Evolutionary conservation across 257 asterid species (phyloP).

Genomic region (Penstemon barbatus): DNA sequence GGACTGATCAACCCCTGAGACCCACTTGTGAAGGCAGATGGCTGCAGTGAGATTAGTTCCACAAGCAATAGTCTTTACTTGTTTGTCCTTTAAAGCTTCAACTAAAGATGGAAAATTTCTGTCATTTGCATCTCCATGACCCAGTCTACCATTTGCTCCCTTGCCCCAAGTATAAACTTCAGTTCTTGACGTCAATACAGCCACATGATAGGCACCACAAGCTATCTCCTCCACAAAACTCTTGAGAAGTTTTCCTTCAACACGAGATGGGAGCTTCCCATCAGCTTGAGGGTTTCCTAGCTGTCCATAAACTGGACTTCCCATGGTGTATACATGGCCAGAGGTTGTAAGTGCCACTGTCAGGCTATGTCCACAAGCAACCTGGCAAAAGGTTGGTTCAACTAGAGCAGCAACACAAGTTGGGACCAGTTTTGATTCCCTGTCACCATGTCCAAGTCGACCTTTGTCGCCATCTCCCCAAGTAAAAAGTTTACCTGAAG

Average conservation of each 20-base stretch:
- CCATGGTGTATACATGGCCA: constrained; percentile 88
- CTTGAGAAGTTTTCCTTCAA: constrained; percentile 75
- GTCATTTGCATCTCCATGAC: constrained; percentile 87
- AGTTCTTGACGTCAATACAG: constrained; percentile 79
- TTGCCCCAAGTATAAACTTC: constrained; percentile 98
- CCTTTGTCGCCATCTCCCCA: constrained; percentile 98
- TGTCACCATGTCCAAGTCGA: constrained; percentile 86
- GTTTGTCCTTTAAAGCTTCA: constrained; percentile 89
- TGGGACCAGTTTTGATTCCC: constrained; percentile 82
- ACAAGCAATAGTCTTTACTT: constrained; percentile 87
- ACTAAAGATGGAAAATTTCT: constrained; percentile 71
- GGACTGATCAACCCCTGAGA: constrained; percentile 87
- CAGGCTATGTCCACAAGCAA: constrained; percentile 92
- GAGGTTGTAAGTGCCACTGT: constrained; percentile 90
- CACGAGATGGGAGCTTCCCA: constrained; percentile 78
- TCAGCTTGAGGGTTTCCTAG: constrained; percentile 84
- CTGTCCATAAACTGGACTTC: constrained; percentile 92
- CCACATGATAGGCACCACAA: constrained; percentile 95
- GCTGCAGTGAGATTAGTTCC: constrained; percentile 88
- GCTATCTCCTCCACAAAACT: constrained; percentile 85
- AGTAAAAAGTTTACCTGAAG: constrained; percentile 87
- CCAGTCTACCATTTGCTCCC: constrained; percentile 92
- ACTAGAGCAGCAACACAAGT: constrained; percentile 93
- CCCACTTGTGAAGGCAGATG: constrained; percentile 92
- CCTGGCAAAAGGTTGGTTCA: constrained; percentile 85